Evolutionary conservation across 176 grass and related monocot genomes (phyloP), one percentile per base, ranked within the genome.

Genomic region (Pharus latifolius): DNA sequence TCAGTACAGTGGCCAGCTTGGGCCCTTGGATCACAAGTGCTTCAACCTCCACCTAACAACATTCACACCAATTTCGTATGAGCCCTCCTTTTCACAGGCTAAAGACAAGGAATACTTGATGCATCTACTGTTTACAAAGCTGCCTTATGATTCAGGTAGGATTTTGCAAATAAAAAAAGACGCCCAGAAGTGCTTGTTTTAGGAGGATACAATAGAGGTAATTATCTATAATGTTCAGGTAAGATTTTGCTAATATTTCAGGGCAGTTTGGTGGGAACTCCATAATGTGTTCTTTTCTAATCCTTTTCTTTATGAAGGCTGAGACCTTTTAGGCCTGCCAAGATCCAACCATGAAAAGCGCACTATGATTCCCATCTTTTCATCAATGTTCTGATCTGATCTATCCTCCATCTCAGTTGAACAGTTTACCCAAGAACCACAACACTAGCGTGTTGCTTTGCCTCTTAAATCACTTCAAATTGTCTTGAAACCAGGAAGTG

Each of bases 21-120:
- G 91, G 77, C 9, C 91, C 87, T 65, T 87, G 87, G 80, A 95
- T 90, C 48, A 90, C 87, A 20, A 95, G 64, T 15, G 87, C 91
- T 34, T 95, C 87, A 6, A 95, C 73, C 69, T 87, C 91, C 83
- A 95, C 91, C 91, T 95, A 78, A 71, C 69, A 71, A 48, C 52
- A 74, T 80, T 59, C 51, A 75, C 52, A 87, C 16, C 29, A 67
- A 78, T 61, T 66, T 64, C 49, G 18, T 42, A 48, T 68, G 24
- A 74, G 62, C 70, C 42, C 56, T 41, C 12, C 3, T 55, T 67
- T 25, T 13, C 25, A 42, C 54, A 69, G 64, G 75, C 68, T 47
- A 75, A 12, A 49, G 64, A 80, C 70, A 51, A 57, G 41, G 49
- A 85, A 81, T 33, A 64, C 38, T 64, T 53, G 47, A 63, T 63